Conservation (phyloP, 139 green algal genomes). For the Edaphochlamys debaryana region DNA sequence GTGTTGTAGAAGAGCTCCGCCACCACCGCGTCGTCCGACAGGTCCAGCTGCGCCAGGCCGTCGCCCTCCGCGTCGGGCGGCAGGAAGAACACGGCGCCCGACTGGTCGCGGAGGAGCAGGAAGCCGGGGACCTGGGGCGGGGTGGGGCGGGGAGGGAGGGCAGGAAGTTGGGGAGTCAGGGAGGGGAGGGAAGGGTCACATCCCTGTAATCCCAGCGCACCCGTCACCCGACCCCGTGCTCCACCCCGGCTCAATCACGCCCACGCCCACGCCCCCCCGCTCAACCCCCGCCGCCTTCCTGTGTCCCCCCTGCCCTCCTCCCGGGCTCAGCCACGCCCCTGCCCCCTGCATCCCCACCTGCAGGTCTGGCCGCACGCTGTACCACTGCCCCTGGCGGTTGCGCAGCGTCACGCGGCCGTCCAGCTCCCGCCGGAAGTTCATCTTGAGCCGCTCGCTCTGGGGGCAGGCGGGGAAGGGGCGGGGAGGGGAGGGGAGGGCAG, state of each 20-base stretch:
- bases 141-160: not conserved
- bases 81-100: slow-evolving; percentile 55
- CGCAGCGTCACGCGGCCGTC: slow-evolving; percentile 50
- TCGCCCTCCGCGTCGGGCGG: slow-evolving; percentile 45
- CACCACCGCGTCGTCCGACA: slow-evolving; percentile 62
- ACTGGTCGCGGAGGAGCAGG: slow-evolving; percentile 42
- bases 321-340: no score
- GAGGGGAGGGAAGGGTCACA: not conserved
- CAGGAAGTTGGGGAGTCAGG: not conserved
- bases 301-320: no score
- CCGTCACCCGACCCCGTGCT: not conserved
- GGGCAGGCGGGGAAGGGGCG: no score
- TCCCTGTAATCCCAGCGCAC: not conserved
- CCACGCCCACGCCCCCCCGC: no score
- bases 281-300: no score
- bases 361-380: slow-evolving; percentile 49
- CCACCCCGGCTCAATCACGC: no score
- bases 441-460: slow-evolving; percentile 33
- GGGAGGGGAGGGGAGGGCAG: no score
- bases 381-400: slow-evolving; percentile 44
- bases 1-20: slow-evolving; percentile 62
- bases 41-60: slow-evolving; percentile 56
- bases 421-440: slow-evolving; percentile 29
- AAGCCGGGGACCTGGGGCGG: slow-evolving; percentile 50
- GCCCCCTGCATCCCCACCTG: slow-evolving; percentile 49